Percentiles rank a stretch among this genome's conserved stretches.
These are phyloP conservation scores for Gastrolobium bilobum DNA, from an alignment of 306 rosid species.

Conservation along the genomic window DNA sequence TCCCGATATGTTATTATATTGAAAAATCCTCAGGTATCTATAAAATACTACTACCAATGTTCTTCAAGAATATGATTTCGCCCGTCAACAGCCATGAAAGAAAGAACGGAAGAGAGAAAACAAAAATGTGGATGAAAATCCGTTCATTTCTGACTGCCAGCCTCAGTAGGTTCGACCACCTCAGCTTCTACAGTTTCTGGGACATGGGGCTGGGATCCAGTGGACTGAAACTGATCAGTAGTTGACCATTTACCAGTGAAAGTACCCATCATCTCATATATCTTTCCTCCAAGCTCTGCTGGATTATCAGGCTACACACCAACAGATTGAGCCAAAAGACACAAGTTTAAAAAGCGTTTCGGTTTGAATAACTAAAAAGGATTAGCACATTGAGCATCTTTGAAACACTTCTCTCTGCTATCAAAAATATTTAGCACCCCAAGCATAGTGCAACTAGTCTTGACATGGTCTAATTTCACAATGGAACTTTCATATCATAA, in stretches of 20 bases:
- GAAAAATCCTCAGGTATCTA: background rate
- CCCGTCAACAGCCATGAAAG: background rate
- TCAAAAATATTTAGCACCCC: background rate
- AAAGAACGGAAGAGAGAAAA: background rate
- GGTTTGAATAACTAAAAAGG: background rate
- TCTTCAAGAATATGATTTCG: constrained; percentile 10
- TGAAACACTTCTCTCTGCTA: background rate
- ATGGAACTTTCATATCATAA: background rate
- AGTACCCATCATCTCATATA: constrained; percentile 95
- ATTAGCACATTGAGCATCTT: background rate
- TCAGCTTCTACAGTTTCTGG: constrained; percentile 64
- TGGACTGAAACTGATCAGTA: constrained; percentile 51
- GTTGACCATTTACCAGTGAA: constrained; percentile 78
- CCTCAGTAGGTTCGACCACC: constrained; percentile 73
- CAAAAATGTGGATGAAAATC: constrained; percentile 27
- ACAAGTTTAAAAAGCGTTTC: background rate
- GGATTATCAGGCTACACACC: constrained; percentile 96
- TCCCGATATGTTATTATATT: background rate
- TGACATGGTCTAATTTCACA: constrained; percentile 10
- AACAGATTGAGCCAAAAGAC: constrained; percentile 35
- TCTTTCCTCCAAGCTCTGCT: constrained; percentile 93
- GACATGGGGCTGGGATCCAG: constrained; percentile 46
- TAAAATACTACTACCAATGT: constrained; percentile 4
- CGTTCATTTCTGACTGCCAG: constrained; percentile 72
- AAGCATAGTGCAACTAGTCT: background rate